Conservation (phyloP, 192 early-diverging fungal genomes). For the Mortierella hygrophila region DNA sequence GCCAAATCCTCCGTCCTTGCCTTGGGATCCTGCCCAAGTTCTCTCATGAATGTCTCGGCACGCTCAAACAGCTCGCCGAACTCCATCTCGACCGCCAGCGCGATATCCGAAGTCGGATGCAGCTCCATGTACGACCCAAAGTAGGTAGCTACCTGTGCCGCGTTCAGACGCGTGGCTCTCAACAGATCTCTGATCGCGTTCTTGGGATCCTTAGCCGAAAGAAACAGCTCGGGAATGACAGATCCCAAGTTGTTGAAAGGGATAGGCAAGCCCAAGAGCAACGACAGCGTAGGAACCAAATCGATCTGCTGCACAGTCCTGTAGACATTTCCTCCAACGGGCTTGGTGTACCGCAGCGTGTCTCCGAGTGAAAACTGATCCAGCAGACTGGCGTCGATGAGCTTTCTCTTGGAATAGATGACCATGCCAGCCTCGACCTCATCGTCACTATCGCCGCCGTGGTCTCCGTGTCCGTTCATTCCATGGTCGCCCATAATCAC, state of each 20-base stretch:
- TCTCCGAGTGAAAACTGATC: slow-evolving; percentile 37
- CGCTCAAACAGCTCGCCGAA: slow-evolving; percentile 40
- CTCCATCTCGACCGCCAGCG: slow-evolving; percentile 53
- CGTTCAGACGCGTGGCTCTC: slow-evolving; percentile 71
- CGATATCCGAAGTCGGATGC: slow-evolving; percentile 68
- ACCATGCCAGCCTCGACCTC: slow-evolving; percentile 91
- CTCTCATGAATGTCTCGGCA: slow-evolving; percentile 41
- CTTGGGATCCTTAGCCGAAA: slow-evolving; percentile 32
- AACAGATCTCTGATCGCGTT: slow-evolving; percentile 60
- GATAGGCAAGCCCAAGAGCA: slow-evolving; percentile 87
- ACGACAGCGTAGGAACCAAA: slow-evolving; percentile 86
- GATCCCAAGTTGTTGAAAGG: slow-evolving; percentile 95
- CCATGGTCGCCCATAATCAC: slow-evolving; percentile 98
- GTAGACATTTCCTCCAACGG: slow-evolving; percentile 45
- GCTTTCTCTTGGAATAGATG: slow-evolving; percentile 76
- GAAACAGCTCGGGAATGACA: slow-evolving; percentile 89
- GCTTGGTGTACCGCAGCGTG: slow-evolving; percentile 44
- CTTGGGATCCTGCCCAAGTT: slow-evolving; percentile 28
- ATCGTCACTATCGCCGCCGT: slow-evolving; percentile 94
- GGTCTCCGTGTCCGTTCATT: slow-evolving; percentile 95
- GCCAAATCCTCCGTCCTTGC: slow-evolving; percentile 32
- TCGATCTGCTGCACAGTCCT: slow-evolving; percentile 94
- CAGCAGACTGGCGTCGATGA: slow-evolving; percentile 44
- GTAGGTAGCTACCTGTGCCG: slow-evolving; percentile 77
- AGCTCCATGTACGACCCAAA: slow-evolving; percentile 66